Conservation (phyloP, 257 asterid species). For the Solanum paucissectum region DNA sequence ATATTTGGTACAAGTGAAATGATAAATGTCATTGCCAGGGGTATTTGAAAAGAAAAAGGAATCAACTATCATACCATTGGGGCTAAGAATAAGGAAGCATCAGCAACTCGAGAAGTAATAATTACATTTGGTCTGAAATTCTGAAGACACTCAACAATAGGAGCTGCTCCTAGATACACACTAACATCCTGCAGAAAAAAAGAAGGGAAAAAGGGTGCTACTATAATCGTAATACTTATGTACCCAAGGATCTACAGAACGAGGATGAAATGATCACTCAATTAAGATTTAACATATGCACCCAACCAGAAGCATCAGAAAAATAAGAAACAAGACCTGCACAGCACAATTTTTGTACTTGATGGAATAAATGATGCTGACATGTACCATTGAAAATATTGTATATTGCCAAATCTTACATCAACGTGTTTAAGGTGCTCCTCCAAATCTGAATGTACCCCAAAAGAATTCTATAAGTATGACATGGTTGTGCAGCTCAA, state of each 20-base stretch:
- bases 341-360: neutral
- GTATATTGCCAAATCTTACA: slow-evolving; percentile 58
- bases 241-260: neutral
- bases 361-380: neutral
- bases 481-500: neutral
- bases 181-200: slow-evolving; percentile 53
- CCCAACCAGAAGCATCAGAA: neutral
- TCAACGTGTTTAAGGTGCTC: slow-evolving; percentile 39
- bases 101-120: slow-evolving; percentile 94
- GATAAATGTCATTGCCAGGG: neutral
- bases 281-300: neutral
- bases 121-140: slow-evolving; percentile 64
- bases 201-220: neutral
- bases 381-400: neutral
- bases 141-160: slow-evolving; percentile 85
- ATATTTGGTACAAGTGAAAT: slow-evolving; percentile 2
- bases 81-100: slow-evolving; percentile 87
- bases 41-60: neutral
- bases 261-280: neutral
- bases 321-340: neutral
- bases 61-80: slow-evolving; percentile 60
- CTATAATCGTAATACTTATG: neutral
- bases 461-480: neutral
- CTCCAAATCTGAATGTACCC: slow-evolving; percentile 44
- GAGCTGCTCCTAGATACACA: slow-evolving; percentile 95